A percentile compares a stretch with the other conserved stretches of the same genome.
phyloP scores from a whole-genome alignment of 2,329 filamentous ascomycete genomes.

The Pyrenochaeta sp. region DNA sequence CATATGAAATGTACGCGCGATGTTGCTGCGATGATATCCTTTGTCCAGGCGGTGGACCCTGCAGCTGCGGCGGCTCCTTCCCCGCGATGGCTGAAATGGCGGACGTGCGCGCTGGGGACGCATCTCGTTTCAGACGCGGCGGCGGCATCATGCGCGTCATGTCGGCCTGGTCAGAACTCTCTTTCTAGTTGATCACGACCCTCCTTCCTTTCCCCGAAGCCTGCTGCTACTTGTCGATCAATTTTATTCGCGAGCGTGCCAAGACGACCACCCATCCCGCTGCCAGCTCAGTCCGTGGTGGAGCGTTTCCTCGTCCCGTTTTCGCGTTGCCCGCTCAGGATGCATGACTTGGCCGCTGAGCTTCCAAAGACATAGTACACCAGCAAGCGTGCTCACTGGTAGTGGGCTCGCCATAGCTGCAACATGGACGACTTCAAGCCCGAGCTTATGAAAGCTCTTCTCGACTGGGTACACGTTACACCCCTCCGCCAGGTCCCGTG shows the following conservation, averaged over 20 bases:
- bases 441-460: slow-evolving; percentile 48
- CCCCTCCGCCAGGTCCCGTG: not conserved
- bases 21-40: no score
- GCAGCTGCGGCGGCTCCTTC: slow-evolving; percentile 17
- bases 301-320: slow-evolving; percentile 17
- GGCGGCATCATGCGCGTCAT: slow-evolving; percentile 28
- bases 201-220: no score
- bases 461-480: slow-evolving; percentile 45
- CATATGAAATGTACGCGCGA: no score
- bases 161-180: slow-evolving; percentile 5
- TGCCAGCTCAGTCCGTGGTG: slow-evolving; percentile 16
- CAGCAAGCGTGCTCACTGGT: slow-evolving; percentile 20
- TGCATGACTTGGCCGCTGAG: slow-evolving; percentile 32
- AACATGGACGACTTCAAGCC: slow-evolving; percentile 51
- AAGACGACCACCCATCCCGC: no score
- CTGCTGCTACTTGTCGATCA: no score
- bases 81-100: slow-evolving; percentile 26
- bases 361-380: slow-evolving; percentile 19
- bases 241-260: no score
- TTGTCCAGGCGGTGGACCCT: slow-evolving; percentile 8
- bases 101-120: slow-evolving; percentile 25
- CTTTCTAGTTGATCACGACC: no score
- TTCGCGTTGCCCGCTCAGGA: slow-evolving; percentile 31
- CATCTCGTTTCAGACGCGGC: slow-evolving; percentile 31
- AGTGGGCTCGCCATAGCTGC: slow-evolving; percentile 21